Evolutionary conservation across 164 flowering plant species (phyloP).

Genomic region (Echeveria elegans): DNA sequence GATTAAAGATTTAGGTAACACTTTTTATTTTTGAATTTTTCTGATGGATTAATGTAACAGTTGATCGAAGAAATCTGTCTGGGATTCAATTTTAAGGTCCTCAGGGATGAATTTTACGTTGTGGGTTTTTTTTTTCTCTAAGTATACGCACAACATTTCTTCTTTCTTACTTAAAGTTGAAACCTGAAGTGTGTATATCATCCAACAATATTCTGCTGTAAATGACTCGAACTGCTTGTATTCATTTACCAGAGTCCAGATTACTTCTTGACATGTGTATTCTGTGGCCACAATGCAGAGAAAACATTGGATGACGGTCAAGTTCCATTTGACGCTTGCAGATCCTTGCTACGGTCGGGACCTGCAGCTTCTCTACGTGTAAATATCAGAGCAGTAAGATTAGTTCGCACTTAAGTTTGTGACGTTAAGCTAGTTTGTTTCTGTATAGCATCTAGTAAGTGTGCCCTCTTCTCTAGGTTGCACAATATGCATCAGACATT

Average conservation of each 20-base stretch:
- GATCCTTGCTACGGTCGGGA: conserved; percentile 80
- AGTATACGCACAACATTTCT: neutral
- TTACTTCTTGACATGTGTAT: neutral
- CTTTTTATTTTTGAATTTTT: too few species aligned
- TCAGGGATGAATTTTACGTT: neutral
- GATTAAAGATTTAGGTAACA: conserved; percentile 67
- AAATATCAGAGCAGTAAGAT: conserved; percentile 87
- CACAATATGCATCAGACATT: conserved; percentile 82
- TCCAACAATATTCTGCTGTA: neutral
- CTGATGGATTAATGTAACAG: neutral
- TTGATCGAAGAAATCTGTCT: neutral
- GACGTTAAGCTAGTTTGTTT: neutral
- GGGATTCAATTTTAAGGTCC: neutral
- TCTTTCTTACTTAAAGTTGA: neutral
- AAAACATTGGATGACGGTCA: conserved; percentile 53
- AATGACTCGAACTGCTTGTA: neutral
- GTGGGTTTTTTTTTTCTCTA: neutral
- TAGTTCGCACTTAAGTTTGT: neutral
- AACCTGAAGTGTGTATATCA: neutral
- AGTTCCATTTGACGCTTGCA: conserved; percentile 49
- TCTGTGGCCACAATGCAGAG: conserved; percentile 29
- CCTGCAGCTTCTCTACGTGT: conserved; percentile 90
- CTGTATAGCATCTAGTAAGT: conserved; percentile 9
- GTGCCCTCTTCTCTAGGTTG: conserved; percentile 51
- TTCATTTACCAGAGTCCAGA: too few species aligned